Evolutionary conservation across 2,329 filamentous ascomycete species (phyloP).

Genomic region (Alternaria brassicae): DNA sequence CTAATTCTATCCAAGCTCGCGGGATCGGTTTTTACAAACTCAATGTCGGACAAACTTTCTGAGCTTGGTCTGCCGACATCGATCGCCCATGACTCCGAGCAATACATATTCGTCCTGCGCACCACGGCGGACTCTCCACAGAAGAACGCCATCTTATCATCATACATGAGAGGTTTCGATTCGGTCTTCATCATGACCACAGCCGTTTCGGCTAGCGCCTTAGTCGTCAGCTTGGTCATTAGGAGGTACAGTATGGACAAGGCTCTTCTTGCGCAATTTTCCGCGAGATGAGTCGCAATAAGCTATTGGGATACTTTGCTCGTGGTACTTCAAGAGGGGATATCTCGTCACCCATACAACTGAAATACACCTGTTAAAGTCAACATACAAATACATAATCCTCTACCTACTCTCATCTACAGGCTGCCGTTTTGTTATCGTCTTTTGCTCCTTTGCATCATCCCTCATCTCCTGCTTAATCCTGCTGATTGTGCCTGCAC

Average conservation of each 20-base stretch:
- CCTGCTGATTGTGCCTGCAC: slow-evolving; percentile 65
- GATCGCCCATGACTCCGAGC: slow-evolving; percentile 42
- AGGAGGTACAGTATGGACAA: slow-evolving; percentile 43
- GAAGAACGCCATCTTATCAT: slow-evolving; percentile 28
- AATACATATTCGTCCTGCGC: slow-evolving; percentile 32
- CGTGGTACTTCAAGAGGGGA: not conserved
- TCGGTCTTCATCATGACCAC: slow-evolving; percentile 36
- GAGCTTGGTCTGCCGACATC: slow-evolving; percentile 22
- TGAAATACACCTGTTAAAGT: not conserved
- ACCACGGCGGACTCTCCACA: slow-evolving; percentile 23
- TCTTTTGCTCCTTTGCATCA: slow-evolving; percentile 39
- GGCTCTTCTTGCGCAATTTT: slow-evolving; percentile 29
- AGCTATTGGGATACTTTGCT: not conserved
- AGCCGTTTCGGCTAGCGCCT: slow-evolving; percentile 30
- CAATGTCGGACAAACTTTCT: slow-evolving; percentile 43
- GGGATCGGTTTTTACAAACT: slow-evolving; percentile 52
- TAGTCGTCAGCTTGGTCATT: slow-evolving; percentile 37
- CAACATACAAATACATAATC: not conserved
- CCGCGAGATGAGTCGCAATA: slow-evolving; percentile 21
- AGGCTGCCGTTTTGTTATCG: slow-evolving; percentile 23
- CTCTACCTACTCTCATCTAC: not conserved
- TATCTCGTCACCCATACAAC: not conserved
- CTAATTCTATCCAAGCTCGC: slow-evolving; percentile 22
- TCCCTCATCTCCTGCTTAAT: slow-evolving; percentile 61
- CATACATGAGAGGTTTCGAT: slow-evolving; percentile 38